Evolutionary conservation across 2,329 filamentous ascomycete species (phyloP), one percentile per base, ranked within the genome.

Genomic region (Venturia nashicola): DNA sequence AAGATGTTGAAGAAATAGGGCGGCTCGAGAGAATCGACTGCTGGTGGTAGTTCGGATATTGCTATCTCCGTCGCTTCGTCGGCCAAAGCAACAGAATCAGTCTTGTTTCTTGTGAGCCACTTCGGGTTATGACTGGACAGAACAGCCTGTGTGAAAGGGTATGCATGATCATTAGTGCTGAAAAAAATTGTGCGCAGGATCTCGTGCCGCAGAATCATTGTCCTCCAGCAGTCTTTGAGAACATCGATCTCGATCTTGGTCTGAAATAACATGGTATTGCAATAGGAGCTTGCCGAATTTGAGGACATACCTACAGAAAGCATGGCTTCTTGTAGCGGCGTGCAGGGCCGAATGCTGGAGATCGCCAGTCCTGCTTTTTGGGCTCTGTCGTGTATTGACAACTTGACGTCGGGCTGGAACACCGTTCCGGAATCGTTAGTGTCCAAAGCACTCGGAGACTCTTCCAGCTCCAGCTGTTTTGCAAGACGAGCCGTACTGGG

Each of bases 241-340:
- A 69, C 74, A 0, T 74, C 68, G 0, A 82, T 65, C 42, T 85
- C 73, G 0, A 79, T 77, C 5, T 74, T 75, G 7, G 95, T 71
- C 6, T 80, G 78, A 66, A 96, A 82, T 0, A 87, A 73, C 64
- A 90, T 84, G 59, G 83, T 83, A 71, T 96, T 96, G 69, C 82
- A 85, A 71, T 96, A 96, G 4, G 72, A 68, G 34, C 75, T 75
- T 9, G 84, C 82, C 2, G 85, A 86, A 11, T 57, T 57, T 27
- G 51, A 34, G 51, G 51, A 36, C 12, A 57, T 20, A 34, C 51
- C 51, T 5, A 36, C 32, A 20, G 51, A 36, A 0, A 96, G 78
- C 91, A 96, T 96, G 0, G 87, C 88, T 76, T 95, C 89, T 72
- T 97, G 92, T 0, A 97, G 76, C 0, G 91, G 89, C 1, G 91